Conservation (phyloP, 805 yeast species). For the Kluyveromyces nonfermentans region DNA sequence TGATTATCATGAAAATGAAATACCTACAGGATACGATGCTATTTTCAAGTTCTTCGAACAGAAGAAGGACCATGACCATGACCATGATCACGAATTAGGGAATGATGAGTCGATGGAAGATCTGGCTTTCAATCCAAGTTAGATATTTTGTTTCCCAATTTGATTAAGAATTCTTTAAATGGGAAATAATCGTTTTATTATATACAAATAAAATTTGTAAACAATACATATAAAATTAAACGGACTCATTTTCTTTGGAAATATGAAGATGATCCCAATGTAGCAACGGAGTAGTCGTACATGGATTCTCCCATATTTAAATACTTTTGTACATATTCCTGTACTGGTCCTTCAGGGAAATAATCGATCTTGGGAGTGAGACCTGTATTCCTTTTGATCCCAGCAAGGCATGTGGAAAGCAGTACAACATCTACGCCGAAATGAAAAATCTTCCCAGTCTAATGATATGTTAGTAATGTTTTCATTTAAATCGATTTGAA, state of each 20-base stretch:
- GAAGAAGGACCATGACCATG: not conserved
- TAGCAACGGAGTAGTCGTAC: slow-evolving; percentile 61
- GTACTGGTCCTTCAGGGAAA: slow-evolving; percentile 38
- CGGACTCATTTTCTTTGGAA: slow-evolving; percentile 46
- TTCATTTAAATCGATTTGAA: not conserved
- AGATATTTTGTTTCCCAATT: not conserved
- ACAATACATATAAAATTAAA: not conserved
- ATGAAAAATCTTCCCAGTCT: slow-evolving; percentile 50
- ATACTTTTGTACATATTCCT: slow-evolving; percentile 51
- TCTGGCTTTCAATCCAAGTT: slow-evolving; percentile 9
- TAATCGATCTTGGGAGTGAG: slow-evolving; percentile 46
- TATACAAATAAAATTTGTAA: not conserved
- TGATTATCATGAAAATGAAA: not conserved
- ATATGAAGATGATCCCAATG: slow-evolving; percentile 62
- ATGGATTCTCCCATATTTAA: slow-evolving; percentile 79
- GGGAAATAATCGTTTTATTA: not conserved
- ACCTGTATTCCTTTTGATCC: slow-evolving; percentile 65
- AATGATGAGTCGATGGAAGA: slow-evolving; percentile 4
- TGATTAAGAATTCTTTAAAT: not conserved
- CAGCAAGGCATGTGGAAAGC: slow-evolving; percentile 60
- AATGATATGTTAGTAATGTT: slow-evolving; percentile 2
- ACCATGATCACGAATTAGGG: not conserved
- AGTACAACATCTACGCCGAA: slow-evolving; percentile 49
- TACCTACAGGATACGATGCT: slow-evolving; percentile 1
- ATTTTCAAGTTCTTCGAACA: not conserved